These are phyloP conservation scores for Actinomortierella wolfii DNA, from an alignment of 371 early-diverging fungal species.

Conservation along the genomic window DNA sequence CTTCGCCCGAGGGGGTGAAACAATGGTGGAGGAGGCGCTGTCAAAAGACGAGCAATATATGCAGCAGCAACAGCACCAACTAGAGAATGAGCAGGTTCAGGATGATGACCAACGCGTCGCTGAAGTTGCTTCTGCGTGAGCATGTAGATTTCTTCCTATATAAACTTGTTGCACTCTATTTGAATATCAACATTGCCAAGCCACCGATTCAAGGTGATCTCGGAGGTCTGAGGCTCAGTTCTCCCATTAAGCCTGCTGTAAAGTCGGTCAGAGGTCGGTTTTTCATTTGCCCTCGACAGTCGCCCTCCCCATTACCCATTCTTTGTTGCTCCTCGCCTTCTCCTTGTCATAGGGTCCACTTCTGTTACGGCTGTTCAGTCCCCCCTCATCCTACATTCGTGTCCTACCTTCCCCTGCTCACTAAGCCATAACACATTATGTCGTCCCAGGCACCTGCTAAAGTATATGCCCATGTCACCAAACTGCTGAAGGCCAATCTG, in stretches of 20 bases:
- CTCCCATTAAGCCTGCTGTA: too few relatives aligned
- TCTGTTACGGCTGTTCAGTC: not conserved
- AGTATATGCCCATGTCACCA: slow-evolving; percentile 45
- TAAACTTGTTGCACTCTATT: too few relatives aligned
- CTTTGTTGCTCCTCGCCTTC: too few relatives aligned
- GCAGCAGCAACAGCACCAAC: slow-evolving; percentile 5
- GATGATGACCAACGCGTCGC: slow-evolving; percentile 31
- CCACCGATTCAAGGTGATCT: too few relatives aligned
- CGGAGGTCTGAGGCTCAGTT: too few relatives aligned
- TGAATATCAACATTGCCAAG: too few relatives aligned
- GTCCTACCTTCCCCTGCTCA: not conserved
- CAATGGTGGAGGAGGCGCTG: slow-evolving; percentile 23
- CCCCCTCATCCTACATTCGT: not conserved
- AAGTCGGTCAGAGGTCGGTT: too few relatives aligned
- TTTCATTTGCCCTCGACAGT: too few relatives aligned
- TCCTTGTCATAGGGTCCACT: too few relatives aligned
- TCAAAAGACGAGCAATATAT: slow-evolving; percentile 21
- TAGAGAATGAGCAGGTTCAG: slow-evolving; percentile 3
- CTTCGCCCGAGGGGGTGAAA: slow-evolving; percentile 62
- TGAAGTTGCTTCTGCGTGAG: slow-evolving; percentile 16
- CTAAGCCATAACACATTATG: slow-evolving; percentile 8
- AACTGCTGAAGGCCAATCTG: slow-evolving; percentile 41
- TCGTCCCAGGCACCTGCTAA: slow-evolving; percentile 39
- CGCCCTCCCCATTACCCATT: too few relatives aligned
- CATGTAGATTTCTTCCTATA: too few relatives aligned